Evolutionary conservation across 1,284 basidiomycete species (phyloP), one percentile per base, ranked within the genome.

Genomic region (Anthracocystis panici-leucophaei): DNA sequence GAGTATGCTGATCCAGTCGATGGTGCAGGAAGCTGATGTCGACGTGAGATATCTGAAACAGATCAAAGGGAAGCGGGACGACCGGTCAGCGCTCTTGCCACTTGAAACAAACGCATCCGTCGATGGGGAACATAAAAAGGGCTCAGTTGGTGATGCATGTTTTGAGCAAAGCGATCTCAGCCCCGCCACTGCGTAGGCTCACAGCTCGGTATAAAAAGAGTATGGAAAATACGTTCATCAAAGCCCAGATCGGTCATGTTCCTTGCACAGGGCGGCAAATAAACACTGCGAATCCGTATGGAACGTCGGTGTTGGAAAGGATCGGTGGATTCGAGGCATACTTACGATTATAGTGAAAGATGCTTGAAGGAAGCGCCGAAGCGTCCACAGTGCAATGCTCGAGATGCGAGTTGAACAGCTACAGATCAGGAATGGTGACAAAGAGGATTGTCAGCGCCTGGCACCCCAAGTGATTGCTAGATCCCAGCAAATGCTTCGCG

Each of bases 121-220:
- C 27, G 11, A 35, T 45, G n/a, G 23, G 31, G 21, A 29, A 16
- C 6, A 33, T 33, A 16, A 20, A 20, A 60, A 59, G 52, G 73
- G 73, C 73, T 75, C 73, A 75, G 73, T 75, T 75, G 73, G 73
- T 75, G 73, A 75, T 75, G 73, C 73, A 75, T 75, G 73, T 71
- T 71, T 64, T 67, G 73, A 75, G 73, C 73, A 67, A 62, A 62
- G 64, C 51, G 71, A 75, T 75, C 73, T 70, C 25, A 54, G 73
- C 73, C 73, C 73, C 61, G 73, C 73, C 73, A 75, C 67, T 75
- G 73, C 73, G 68, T 56, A 65, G 73, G 73, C 73, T 75, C 73
- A 75, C 73, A 65, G 73, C 73, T 75, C 73, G 73, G 61, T 65
- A 48, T 58, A 60, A 53, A 52, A 75, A 71, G 59, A 67, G 68